phyloP scores from a whole-genome alignment of 768 basidiomycete species.

The Tephrocybe sp. region DNA sequence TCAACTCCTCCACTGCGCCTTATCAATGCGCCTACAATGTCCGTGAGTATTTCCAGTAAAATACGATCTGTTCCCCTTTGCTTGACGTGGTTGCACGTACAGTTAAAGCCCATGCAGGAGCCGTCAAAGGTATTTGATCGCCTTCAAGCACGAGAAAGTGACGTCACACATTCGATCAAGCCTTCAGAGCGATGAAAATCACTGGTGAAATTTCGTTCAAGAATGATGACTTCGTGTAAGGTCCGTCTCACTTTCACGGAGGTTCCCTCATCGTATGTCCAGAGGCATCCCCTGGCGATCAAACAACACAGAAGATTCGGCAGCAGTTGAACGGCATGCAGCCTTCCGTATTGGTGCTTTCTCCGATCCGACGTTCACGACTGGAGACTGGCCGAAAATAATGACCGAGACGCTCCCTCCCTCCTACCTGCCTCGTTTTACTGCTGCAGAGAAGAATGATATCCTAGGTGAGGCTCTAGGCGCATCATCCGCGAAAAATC shows the following conservation, averaged over 20 bases:
- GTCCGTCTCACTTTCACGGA: background rate
- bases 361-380: slow-evolving; percentile 48
- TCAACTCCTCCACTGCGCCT: slow-evolving; percentile 43
- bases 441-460: slow-evolving; percentile 42
- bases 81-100: background rate
- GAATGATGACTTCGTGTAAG: slow-evolving; percentile 50
- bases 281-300: slow-evolving; percentile 48
- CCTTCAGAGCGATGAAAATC: slow-evolving; percentile 48
- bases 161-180: slow-evolving; percentile 16
- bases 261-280: background rate
- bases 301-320: slow-evolving; percentile 42
- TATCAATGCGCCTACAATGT: slow-evolving; percentile 47
- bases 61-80: background rate
- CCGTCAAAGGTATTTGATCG: slow-evolving; percentile 41
- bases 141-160: background rate
- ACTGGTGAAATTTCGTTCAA: slow-evolving; percentile 55
- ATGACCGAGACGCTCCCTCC: slow-evolving; percentile 49
- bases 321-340: slow-evolving; percentile 48
- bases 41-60: slow-evolving; percentile 26
- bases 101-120: slow-evolving; percentile 51
- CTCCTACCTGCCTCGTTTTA: slow-evolving; percentile 47
- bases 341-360: slow-evolving; percentile 52
- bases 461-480: slow-evolving; percentile 29
- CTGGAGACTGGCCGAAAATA: slow-evolving; percentile 52
- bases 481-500: background rate